Evolutionary conservation across 495 filamentous ascomycete species (phyloP).

Genomic region (Jackrogersella minutella): DNA sequence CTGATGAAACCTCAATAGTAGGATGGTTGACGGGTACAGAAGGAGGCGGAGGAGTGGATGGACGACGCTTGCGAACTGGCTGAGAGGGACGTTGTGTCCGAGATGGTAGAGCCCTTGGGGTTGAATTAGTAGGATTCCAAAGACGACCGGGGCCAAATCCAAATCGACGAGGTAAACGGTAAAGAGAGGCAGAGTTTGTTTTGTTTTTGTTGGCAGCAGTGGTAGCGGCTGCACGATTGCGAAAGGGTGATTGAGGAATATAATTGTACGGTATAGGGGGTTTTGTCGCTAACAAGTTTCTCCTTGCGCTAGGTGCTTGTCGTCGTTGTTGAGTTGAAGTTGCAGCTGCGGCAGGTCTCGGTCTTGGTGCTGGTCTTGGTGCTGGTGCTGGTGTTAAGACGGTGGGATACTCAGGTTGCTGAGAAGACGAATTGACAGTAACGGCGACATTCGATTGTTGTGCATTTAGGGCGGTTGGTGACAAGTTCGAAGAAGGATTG

Average conservation of each 20-base stretch:
- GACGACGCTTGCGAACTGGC: constrained; percentile 45
- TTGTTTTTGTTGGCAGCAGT: constrained; percentile 2
- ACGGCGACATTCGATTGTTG: constrained; percentile 41
- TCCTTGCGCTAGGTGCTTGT: constrained; percentile 50
- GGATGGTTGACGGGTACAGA: constrained; percentile 57
- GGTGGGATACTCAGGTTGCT: constrained; percentile 48
- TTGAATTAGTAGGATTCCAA: constrained; percentile 72
- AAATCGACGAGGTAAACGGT: constrained; percentile 47
- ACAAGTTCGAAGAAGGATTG: constrained; percentile 41
- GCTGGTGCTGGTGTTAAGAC: constrained; percentile 36
- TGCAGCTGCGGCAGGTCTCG: constrained; percentile 5
- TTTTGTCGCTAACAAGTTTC: constrained; percentile 40
- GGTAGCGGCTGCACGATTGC: constrained; percentile 46
- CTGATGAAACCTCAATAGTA: constrained; percentile 45
- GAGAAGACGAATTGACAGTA: constrained; percentile 43
- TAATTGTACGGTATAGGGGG: constrained; percentile 45
- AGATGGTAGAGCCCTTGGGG: constrained; percentile 55
- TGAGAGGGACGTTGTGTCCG: constrained; percentile 27
- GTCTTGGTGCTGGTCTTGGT: not conserved
- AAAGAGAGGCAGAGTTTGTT: constrained; percentile 18
- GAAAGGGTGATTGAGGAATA: constrained; percentile 55
- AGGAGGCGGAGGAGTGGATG: constrained; percentile 57
- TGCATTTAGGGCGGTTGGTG: constrained; percentile 52
- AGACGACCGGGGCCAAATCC: constrained; percentile 58
- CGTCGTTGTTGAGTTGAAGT: constrained; percentile 40